Conservation (phyloP, 768 basidiomycete genomes). For the Zangia roseola region DNA sequence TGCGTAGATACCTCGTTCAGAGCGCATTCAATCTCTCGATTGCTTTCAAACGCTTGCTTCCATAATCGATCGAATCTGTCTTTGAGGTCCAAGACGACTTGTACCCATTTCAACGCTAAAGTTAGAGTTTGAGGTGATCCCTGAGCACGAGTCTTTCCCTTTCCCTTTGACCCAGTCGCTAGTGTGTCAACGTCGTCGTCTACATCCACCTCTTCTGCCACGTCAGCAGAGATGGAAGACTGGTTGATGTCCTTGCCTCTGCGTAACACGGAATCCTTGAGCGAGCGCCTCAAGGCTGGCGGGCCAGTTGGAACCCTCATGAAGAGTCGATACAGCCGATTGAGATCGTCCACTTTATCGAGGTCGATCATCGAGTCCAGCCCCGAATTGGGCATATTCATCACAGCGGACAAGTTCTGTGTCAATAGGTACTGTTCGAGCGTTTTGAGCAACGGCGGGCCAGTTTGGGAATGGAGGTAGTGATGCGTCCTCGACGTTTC, state of each 20-base stretch:
- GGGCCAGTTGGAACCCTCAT: slow-evolving; percentile 65
- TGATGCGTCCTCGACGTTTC: slow-evolving; percentile 85
- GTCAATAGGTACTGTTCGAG: slow-evolving; percentile 77
- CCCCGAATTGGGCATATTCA: slow-evolving; percentile 81
- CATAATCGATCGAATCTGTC: slow-evolving; percentile 85
- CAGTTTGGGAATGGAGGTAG: slow-evolving; percentile 79
- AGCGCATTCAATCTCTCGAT: slow-evolving; percentile 75
- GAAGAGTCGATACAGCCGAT: slow-evolving; percentile 77
- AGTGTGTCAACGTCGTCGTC: slow-evolving; percentile 39
- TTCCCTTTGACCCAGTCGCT: slow-evolving; percentile 41
- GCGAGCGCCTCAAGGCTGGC: slow-evolving; percentile 55
- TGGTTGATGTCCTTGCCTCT: slow-evolving; percentile 83
- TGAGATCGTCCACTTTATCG: slow-evolving; percentile 72
- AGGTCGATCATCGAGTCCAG: slow-evolving; percentile 84
- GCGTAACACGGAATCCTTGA: slow-evolving; percentile 69
- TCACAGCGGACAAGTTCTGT: slow-evolving; percentile 70
- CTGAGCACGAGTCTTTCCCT: slow-evolving; percentile 51
- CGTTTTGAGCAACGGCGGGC: slow-evolving; percentile 64
- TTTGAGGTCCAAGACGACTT: slow-evolving; percentile 86
- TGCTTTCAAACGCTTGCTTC: slow-evolving; percentile 64
- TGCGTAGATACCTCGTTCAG: slow-evolving; percentile 72
- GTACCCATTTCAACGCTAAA: slow-evolving; percentile 88
- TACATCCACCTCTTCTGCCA: slow-evolving; percentile 32
- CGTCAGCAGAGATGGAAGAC: slow-evolving; percentile 43
- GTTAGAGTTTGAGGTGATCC: slow-evolving; percentile 42